A percentile compares a stretch with the other conserved stretches of the same genome.
These are phyloP conservation scores for Cytospora piceae DNA, from an alignment of 2,329 filamentous ascomycete genomes.

Conservation along the genomic window DNA sequence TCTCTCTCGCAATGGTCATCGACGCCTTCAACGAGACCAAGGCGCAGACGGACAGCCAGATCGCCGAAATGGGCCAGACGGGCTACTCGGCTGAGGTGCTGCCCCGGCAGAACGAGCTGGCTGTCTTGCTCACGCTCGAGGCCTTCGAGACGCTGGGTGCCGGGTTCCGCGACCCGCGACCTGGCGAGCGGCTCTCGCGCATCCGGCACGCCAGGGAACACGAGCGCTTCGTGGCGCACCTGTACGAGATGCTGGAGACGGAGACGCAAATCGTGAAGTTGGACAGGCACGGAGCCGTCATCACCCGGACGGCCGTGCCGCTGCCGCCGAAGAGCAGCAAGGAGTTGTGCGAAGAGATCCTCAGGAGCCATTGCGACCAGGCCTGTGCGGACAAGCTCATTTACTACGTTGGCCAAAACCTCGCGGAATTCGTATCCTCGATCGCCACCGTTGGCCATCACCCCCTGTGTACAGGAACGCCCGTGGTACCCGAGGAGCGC, in stretches of 20 bases:
- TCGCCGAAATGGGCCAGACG: too few relatives aligned
- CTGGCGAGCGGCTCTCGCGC: conserved; percentile 32
- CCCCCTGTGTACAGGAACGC: conserved; percentile 29
- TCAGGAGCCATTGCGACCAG: too few relatives aligned
- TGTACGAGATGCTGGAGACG: conserved; percentile 41
- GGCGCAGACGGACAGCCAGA: not conserved
- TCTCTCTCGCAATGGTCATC: not conserved
- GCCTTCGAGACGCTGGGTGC: conserved; percentile 42
- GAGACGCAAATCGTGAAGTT: conserved; percentile 35
- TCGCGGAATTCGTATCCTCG: conserved; percentile 45
- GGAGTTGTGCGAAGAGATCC: too few relatives aligned
- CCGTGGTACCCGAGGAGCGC: conserved; percentile 46
- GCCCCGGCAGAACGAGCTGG: conserved; percentile 34
- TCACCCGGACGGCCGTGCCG: conserved; percentile 37
- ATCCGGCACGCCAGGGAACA: conserved; percentile 37
- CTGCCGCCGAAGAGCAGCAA: conserved; percentile 34
- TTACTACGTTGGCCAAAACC: too few relatives aligned
- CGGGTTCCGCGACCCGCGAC: conserved; percentile 29
- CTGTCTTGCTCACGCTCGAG: conserved; percentile 39
- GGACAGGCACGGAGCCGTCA: not conserved
- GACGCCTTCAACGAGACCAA: not conserved
- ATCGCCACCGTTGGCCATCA: conserved; percentile 32
- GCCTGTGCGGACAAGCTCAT: too few relatives aligned
- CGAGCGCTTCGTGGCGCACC: conserved; percentile 37
- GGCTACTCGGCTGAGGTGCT: conserved; percentile 16